Conservation (phyloP, 129 eudicot species). For the Logfia minima region DNA sequence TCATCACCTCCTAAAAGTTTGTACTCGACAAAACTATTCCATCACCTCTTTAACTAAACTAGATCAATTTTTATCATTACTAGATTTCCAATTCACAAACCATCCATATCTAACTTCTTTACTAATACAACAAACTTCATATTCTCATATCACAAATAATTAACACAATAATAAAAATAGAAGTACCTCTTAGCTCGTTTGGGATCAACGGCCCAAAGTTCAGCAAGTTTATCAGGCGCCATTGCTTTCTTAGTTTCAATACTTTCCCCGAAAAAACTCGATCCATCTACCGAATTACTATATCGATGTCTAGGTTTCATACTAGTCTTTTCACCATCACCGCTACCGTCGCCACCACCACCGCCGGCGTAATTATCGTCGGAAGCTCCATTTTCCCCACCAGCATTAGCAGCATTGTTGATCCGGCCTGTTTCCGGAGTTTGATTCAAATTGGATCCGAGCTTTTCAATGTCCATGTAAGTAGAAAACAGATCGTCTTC, state of each 20-base stretch:
- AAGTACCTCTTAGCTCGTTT: constrained; percentile 84
- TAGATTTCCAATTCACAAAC: too few species aligned
- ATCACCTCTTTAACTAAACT: background rate
- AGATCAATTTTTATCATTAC: background rate
- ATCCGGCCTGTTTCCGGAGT: background rate
- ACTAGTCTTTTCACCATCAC: constrained; percentile 28
- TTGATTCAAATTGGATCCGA: constrained; percentile 42
- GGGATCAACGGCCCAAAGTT: constrained; percentile 84
- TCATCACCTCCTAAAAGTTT: background rate
- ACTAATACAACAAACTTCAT: too few species aligned
- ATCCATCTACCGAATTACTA: constrained; percentile 71
- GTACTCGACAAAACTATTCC: background rate
- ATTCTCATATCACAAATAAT: background rate
- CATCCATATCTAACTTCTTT: too few species aligned
- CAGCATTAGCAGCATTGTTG: constrained; percentile 31
- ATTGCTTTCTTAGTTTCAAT: constrained; percentile 94
- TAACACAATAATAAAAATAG: background rate
- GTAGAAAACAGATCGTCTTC: constrained; percentile 83
- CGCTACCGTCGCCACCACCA: constrained; percentile 26
- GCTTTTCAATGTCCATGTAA: constrained; percentile 82
- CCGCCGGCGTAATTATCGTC: constrained; percentile 24
- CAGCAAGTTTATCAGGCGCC: constrained; percentile 93
- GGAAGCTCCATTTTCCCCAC: constrained; percentile 12
- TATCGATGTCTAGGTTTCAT: constrained; percentile 58
- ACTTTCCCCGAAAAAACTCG: constrained; percentile 48